Percentiles rank a stretch among this genome's conserved stretches.
Conservation (phyloP, 148 eudicot species). For the Mesembryanthemum crystallinum region DNA sequence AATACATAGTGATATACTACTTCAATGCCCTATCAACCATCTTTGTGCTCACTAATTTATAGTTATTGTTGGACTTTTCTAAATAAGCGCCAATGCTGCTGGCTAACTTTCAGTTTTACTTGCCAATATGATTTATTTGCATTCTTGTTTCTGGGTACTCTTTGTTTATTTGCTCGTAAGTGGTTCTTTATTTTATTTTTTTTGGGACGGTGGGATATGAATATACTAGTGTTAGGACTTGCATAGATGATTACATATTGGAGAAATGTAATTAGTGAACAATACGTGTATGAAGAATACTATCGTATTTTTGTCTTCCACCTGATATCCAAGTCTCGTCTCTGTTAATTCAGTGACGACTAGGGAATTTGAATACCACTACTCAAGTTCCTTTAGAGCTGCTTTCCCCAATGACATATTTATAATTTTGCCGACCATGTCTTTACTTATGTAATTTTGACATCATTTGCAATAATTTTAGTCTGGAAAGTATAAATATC, state of each 20-base stretch:
- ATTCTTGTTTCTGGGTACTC: neutral
- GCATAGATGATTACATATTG: too few species aligned
- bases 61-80: neutral
- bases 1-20: neutral
- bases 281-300: too few species aligned
- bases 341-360: neutral
- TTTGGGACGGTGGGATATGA: too few species aligned
- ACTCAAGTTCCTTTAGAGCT: neutral
- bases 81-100: neutral
- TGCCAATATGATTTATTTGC: neutral
- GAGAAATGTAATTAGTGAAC: too few species aligned
- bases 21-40: slow-evolving; percentile 1
- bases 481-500: neutral
- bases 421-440: neutral
- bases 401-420: neutral
- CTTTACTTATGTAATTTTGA: neutral
- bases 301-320: neutral
- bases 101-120: neutral
- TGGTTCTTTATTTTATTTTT: too few species aligned
- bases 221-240: too few species aligned
- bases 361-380: neutral
- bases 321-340: neutral
- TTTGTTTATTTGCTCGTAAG: too few species aligned
- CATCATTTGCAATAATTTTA: neutral
- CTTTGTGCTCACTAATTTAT: neutral